These are phyloP conservation scores for Cicer judaicum DNA, from an alignment of 306 rosid genomes.

Conservation along the genomic window DNA sequence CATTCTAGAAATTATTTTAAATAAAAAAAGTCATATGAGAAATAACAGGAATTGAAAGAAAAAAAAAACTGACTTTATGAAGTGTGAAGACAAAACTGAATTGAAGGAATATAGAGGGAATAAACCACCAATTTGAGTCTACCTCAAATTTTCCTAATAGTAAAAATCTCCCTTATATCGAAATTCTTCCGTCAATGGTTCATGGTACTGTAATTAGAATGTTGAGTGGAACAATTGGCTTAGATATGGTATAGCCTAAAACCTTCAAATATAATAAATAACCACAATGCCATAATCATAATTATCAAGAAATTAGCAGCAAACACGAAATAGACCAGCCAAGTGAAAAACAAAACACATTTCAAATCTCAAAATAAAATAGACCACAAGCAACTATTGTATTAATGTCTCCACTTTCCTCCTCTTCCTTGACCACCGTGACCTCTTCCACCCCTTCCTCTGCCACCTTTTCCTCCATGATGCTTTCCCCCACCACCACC, in stretches of 20 bases:
- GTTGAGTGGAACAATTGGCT: too few relatives aligned
- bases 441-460: constrained; percentile 68
- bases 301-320: constrained; percentile 4
- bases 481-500: constrained; percentile 61
- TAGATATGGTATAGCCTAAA: not conserved
- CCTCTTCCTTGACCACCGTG: constrained; percentile 74
- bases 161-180: too few relatives aligned
- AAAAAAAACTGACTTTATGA: too few relatives aligned
- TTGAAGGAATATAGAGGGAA: too few relatives aligned
- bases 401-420: constrained; percentile 68
- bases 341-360: constrained; percentile 10
- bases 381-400: constrained; percentile 13
- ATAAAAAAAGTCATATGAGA: too few relatives aligned
- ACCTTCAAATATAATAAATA: constrained; percentile 25
- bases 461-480: constrained; percentile 64
- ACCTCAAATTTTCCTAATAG: too few relatives aligned
- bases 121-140: too few relatives aligned
- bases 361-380: constrained; percentile 2
- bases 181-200: too few relatives aligned
- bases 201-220: too few relatives aligned
- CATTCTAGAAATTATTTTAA: too few relatives aligned
- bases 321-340: constrained; percentile 15
- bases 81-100: too few relatives aligned
- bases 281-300: constrained; percentile 13
- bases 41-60: too few relatives aligned